phyloP scores from a whole-genome alignment of 139 green algal genomes.

The Tetradesmus obliquus region DNA sequence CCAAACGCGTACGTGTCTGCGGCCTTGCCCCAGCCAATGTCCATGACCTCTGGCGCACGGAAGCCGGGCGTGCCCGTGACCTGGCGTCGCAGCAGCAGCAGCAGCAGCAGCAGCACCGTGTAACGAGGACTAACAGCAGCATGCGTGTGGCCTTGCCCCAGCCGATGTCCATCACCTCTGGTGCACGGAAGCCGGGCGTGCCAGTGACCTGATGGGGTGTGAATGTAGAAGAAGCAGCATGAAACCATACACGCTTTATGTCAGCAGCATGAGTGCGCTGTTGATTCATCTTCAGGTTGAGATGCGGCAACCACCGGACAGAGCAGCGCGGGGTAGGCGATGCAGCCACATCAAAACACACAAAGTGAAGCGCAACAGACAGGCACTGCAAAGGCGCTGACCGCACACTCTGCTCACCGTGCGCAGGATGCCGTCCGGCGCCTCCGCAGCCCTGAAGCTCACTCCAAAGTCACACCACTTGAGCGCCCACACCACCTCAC shows the following conservation, averaged over 20 bases:
- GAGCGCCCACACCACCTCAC: conserved; percentile 18
- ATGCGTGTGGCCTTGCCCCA: conserved; percentile 34
- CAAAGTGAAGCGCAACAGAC: no score
- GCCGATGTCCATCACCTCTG: conserved; percentile 34
- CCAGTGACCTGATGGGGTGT: conserved; percentile 12
- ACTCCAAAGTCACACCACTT: conserved; percentile 51
- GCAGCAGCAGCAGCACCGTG: not conserved
- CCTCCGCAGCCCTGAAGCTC: conserved; percentile 43
- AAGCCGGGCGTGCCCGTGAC: conserved; percentile 45
- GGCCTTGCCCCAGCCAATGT: conserved; percentile 36
- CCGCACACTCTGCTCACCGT: conserved; percentile 14
- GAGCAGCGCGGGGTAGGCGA: no score
- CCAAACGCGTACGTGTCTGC: conserved; percentile 43
- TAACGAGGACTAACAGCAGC: not conserved
- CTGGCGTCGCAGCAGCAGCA: not conserved
- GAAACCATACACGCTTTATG: no score
- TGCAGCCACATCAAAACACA: no score
- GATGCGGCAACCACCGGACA: no score
- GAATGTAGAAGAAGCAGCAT: no score
- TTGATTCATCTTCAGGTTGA: no score
- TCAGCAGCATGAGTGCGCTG: no score
- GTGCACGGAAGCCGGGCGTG: conserved; percentile 39
- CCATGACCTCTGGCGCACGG: conserved; percentile 39
- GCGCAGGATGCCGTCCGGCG: not conserved
- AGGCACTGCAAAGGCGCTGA: no score